Base-by-base conservation (phyloP, 441 rosid genomes). In the Geranium incanum region DNA sequence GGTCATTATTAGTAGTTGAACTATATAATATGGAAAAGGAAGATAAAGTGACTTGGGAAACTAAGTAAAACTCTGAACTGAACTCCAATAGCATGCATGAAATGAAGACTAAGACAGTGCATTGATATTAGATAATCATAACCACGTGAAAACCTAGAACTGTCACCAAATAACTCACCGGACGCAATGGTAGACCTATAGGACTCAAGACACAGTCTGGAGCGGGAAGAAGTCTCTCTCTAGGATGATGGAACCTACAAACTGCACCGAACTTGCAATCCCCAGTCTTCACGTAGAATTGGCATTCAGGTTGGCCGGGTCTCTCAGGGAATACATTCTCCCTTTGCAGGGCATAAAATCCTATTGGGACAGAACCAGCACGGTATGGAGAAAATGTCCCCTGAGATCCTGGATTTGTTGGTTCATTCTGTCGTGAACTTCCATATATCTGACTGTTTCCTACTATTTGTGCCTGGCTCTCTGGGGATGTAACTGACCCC, bases 261-360 rank as follows among this genome's bases (percentile, higher is more conserved):
- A 91, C 98, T 45, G 96, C 90, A 74, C 99, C 99, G 76, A 91
- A 95, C 79, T 92, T 95, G 81, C 99, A 95, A 77, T 91, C 98
- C 41, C 98, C 99, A 41, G 98, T 95, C 85, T 95, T 92, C 93
- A 95, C 84, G 85, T 95, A 95, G 86, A 90, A 95, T 80, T 91
- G 91, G 72, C 99, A 95, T 76, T 95, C 98, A 0, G 91, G 94
- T 75, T 92, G 97, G 77, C 95, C 97, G 0, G 98, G 99, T 88
- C 99, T 88, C 85, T 95, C 97, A 0, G 99, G 99, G 82, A 95
- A 92, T 21, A 92, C 87, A 75, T 84, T 91, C 68, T 88, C 97
- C 81, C 93, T 85, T 69, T 86, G 97, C 79, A 90, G 75, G 69
- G 97, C 88, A 77, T 86, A 92, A 78, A 69, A 89, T 68, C 96